These are phyloP conservation scores for Vararia minispora DNA, from an alignment of 768 basidiomycete species.

Conservation along the genomic window DNA sequence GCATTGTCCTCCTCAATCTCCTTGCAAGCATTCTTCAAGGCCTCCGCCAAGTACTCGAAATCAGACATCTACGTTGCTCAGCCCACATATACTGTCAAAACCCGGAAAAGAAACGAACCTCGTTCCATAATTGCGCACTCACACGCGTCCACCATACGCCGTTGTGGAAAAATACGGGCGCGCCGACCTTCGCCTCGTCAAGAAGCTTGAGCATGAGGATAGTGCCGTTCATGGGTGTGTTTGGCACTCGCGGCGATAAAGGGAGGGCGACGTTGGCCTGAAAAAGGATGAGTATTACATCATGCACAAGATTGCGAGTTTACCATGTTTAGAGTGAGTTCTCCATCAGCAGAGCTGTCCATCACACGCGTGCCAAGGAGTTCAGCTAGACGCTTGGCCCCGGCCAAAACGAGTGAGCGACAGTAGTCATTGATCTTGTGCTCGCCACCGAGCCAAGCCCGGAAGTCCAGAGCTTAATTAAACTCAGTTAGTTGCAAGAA, in stretches of 20 bases:
- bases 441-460: slow-evolving; percentile 68
- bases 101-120: slow-evolving; percentile 16
- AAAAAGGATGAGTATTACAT: background rate
- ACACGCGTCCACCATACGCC: slow-evolving; percentile 25
- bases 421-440: slow-evolving; percentile 59
- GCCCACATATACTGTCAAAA: background rate
- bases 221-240: slow-evolving; percentile 9
- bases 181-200: slow-evolving; percentile 20
- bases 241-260: slow-evolving; percentile 17
- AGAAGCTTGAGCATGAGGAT: slow-evolving; percentile 18
- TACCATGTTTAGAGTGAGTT: slow-evolving; percentile 66
- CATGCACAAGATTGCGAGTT: slow-evolving; percentile 8
- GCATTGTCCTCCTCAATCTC: slow-evolving; percentile 10
- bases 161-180: slow-evolving; percentile 19
- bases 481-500: background rate
- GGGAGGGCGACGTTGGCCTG: slow-evolving; percentile 33
- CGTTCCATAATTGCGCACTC: slow-evolving; percentile 27
- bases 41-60: slow-evolving; percentile 18
- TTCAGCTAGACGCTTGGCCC: slow-evolving; percentile 48
- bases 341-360: slow-evolving; percentile 38
- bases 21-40: slow-evolving; percentile 14
- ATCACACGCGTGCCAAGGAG: slow-evolving; percentile 51
- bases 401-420: slow-evolving; percentile 53
- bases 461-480: slow-evolving; percentile 54
- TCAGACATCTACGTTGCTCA: slow-evolving; percentile 15